Base-by-base conservation (phyloP, 202 grass and related monocot species). In the Schoenoplectus triqueter region DNA sequence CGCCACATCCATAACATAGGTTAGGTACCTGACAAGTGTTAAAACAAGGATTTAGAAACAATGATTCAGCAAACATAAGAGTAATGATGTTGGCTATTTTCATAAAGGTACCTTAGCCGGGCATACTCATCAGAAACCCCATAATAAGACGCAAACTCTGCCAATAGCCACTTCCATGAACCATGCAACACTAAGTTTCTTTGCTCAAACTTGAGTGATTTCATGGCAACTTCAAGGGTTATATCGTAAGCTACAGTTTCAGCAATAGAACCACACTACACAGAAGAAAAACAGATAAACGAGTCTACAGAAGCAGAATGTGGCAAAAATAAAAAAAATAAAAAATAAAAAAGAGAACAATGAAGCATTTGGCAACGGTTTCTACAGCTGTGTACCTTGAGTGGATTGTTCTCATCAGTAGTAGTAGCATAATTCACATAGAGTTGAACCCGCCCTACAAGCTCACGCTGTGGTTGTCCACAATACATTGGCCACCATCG, bases 201-300 rank as follows among this genome's bases (percentile, higher is more conserved):
- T 89, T 99, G 92, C 66, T 89, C 91, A 81, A 99, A 94, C 62
- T 89, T 85, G 21, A 95, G 93, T 0, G 90, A 85, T 89, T 99
- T 99, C 96, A 99, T 99, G 61, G 91, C 96, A 87, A 96, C 93
- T 91, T 99, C 96, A 63, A 99, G 79, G 85, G 88, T 88, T 17
- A 99, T 94, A 78, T 99, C 96, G 74, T 96, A 99, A 40, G 96
- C 96, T 49, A 99, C 96, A 69, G 96, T 99, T 89, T 99, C 96
- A 82, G 96, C 96, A 80, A 99, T 93, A 65, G 93, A 96, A 66
- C 96, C 96, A 91, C 90, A 99, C 96, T 99, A 88, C 84, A 91
- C 48, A 85, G 54, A 92, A 94, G 39, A 81, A 87, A 84, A 48
- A 17, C 0, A 73, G 50, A 87, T 85, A 74, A 91, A 72, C 71